Base-by-base conservation (phyloP, 2,329 filamentous ascomycete genomes). In the Paraconiothyrium brasiliense region DNA sequence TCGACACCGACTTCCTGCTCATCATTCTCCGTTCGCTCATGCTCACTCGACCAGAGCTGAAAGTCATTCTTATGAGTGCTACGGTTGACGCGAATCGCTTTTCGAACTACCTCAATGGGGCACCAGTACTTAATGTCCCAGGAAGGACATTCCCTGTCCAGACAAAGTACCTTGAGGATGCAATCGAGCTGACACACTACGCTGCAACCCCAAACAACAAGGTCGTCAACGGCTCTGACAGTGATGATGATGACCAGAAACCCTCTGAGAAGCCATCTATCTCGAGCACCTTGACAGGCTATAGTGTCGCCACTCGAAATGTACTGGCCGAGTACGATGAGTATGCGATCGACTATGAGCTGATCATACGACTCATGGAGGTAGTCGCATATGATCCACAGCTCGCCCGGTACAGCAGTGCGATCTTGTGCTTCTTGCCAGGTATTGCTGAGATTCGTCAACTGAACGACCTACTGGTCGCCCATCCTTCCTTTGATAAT, bases 41-140 rank as follows among this genome's bases (percentile, higher is more conserved):
- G 81, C 77, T 86, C 34, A 87, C 87, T 67, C 87, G 94, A 57
- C 90, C 90, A 63, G 92, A 97, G 66, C 83, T 99, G 55, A 98
- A 97, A 79, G 91, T 99, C 22, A 86, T 99, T 41, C 85, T 99
- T 51, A 99, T 99, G 95, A 98, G 94, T 67, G 95, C 95, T 11
- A 99, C 95, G 0, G 93, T 99, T 8, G 93, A 99, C 77, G 93
- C 95, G 0, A 90, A 94, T 62, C 89, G 90, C 16, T 97, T 99
- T 76, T 97, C 95, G 0, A 87, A 88, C 11, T 99, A 98, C 74
- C 86, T 99, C 1, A 89, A 90, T 58, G 89, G 89, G 4, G 94
- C 94, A 0, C 94, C 94, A 0, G 89, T 98, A 44, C 83, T 99
- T 57, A 93, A 91, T 62, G 93, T 99, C 14, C 95, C 95, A 2